Conservation (phyloP, 441 rosid genomes). For the Gossypium gossypioides region DNA sequence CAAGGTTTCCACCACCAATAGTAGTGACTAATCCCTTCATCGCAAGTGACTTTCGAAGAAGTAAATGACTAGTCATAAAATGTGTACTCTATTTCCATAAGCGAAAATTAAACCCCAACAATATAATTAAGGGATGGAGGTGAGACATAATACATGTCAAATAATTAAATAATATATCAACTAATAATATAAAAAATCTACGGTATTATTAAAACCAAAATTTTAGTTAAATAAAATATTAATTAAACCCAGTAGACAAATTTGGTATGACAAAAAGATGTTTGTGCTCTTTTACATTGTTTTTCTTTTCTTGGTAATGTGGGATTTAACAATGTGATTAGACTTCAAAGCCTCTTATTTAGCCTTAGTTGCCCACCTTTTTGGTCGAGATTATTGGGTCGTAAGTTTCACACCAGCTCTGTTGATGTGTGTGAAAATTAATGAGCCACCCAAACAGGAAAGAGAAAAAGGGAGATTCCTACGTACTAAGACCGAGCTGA, state of each 20-base stretch:
- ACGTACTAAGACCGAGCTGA: background rate
- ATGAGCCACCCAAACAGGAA: conserved; percentile 13
- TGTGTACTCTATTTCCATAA: too few relatives aligned
- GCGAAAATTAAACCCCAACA: too few relatives aligned
- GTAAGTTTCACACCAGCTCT: background rate
- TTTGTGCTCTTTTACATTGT: background rate
- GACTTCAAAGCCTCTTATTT: background rate
- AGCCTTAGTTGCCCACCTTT: background rate
- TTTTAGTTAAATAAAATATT: too few relatives aligned
- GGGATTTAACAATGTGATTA: background rate
- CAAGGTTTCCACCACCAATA: too few relatives aligned
- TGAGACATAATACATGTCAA: too few relatives aligned
- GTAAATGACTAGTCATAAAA: too few relatives aligned
- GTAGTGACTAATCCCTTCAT: too few relatives aligned
- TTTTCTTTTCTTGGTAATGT: background rate
- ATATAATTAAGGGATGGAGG: too few relatives aligned
- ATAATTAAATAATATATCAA: too few relatives aligned
- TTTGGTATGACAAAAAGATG: background rate
- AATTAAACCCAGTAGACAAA: background rate
- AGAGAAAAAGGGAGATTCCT: conserved; percentile 10
- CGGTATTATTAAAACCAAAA: too few relatives aligned
- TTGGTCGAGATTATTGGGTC: background rate
- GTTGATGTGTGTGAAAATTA: background rate
- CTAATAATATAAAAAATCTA: too few relatives aligned
- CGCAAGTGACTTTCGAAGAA: too few relatives aligned